These are phyloP conservation scores for Picea abies DNA, from an alignment of 83 land plant genomes.

Conservation along the genomic window DNA sequence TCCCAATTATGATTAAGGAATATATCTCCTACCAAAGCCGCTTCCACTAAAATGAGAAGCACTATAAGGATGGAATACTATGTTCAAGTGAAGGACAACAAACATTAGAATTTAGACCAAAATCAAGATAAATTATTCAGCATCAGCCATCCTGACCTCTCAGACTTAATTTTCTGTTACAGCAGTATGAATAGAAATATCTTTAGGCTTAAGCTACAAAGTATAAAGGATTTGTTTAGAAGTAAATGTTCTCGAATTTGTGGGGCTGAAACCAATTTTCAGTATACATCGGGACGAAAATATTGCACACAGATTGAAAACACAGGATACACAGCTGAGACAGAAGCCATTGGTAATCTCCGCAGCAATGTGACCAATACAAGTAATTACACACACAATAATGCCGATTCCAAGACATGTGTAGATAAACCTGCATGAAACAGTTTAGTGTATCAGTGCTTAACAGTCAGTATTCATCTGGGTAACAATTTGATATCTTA, in stretches of 20 bases:
- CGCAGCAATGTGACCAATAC: constrained; percentile 58
- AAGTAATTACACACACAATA: constrained; percentile 39
- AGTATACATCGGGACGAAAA: no score
- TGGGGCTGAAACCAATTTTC: no score
- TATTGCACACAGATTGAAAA: neutral
- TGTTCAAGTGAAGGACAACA: constrained; percentile 2
- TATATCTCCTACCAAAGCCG: constrained; percentile 41
- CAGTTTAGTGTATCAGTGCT: neutral
- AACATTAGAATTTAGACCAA: neutral
- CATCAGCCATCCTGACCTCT: neutral
- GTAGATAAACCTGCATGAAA: constrained; percentile 59
- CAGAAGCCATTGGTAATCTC: constrained; percentile 59
- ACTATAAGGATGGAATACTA: constrained; percentile 44
- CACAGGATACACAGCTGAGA: constrained; percentile 67
- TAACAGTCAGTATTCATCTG: neutral
- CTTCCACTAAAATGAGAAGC: constrained; percentile 45
- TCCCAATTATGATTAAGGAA: constrained; percentile 61
- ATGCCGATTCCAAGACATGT: constrained; percentile 51
- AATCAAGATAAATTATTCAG: neutral
- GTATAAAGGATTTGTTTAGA: neutral
- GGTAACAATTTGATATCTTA: neutral
- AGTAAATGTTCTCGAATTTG: neutral
- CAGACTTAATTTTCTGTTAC: neutral
- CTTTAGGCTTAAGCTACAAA: neutral
- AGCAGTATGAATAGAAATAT: neutral